Percentiles rank a stretch among this genome's conserved stretches.
These are phyloP conservation scores for Fusarium sp. DNA, from an alignment of 2,329 filamentous ascomycete genomes.

Conservation along the genomic window DNA sequence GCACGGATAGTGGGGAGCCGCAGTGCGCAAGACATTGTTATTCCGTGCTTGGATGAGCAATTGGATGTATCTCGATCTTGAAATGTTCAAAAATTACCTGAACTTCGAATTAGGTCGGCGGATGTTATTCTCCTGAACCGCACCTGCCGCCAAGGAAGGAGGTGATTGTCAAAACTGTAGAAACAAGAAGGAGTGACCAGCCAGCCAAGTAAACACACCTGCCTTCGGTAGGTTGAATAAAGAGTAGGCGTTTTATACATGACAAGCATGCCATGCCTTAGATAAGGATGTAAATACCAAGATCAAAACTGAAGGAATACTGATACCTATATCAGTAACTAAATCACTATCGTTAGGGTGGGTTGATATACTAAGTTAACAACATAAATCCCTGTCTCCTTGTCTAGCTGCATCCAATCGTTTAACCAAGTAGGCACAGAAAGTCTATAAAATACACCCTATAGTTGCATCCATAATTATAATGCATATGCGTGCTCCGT, in stretches of 20 bases:
- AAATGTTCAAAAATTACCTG: too few relatives aligned
- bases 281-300: too few relatives aligned
- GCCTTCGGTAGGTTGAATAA: too few relatives aligned
- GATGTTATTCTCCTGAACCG: background rate
- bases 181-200: conserved; percentile 7
- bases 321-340: conserved; percentile 5
- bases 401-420: conserved; percentile 19
- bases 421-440: conserved; percentile 16
- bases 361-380: conserved; percentile 21
- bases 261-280: too few relatives aligned
- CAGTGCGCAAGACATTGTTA: conserved; percentile 28
- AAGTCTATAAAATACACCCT: conserved; percentile 41
- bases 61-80: background rate
- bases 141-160: conserved; percentile 1
- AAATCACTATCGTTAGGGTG: conserved; percentile 12
- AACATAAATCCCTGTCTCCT: conserved; percentile 21
- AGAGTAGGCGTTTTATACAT: background rate
- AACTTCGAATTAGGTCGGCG: too few relatives aligned
- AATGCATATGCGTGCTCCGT: conserved; percentile 29
- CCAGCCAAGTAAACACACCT: background rate
- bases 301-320: conserved; percentile 1
- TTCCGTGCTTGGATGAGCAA: background rate
- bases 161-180: background rate
- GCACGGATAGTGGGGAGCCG: conserved; percentile 46
- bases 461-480: conserved; percentile 25